Base-by-base conservation (phyloP, 129 eudicot genomes). In the Pittosporum tobira region DNA sequence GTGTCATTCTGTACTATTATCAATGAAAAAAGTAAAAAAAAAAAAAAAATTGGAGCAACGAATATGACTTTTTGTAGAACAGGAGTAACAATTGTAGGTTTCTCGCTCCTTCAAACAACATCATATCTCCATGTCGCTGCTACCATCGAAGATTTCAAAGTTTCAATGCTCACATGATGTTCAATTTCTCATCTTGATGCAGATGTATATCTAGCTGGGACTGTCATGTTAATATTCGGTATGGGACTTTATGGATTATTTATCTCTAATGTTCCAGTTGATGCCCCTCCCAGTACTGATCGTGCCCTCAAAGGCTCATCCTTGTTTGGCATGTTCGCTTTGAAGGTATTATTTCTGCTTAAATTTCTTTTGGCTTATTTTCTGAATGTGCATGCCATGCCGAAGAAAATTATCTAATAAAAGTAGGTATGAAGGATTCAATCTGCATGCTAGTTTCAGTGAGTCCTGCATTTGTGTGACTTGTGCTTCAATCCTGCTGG, bases 151-250 rank as follows among this genome's bases (percentile, higher is more conserved):
- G 45, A 30, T 61, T 49, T 51, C 18, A 47, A 47, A n/a, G n/a
- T 26, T 73, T 48, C 45, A 40, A 59, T 73, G n/a, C 47, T 42
- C n/a, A n/a, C n/a, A n/a, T 20, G 27, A 61, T 72, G 48, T 27
- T 37, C 19, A 63, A 56, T 40, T 59, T n/a, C 19, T 27, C 55
- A 14, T 23, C 61, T 11, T 29, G 6, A 18, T 77, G 66, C 96
- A 91, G 98, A 91, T 86, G 96, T 91, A 26, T 91, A 91, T 67
- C 98, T 91, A 44, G 98, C 96, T 54, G 98, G 95, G 48, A 91
- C 96, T 12, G 98, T 91, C 9, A 86, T 91, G 98, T 70, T 91
- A 31, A 86, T 91, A 55, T 91, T 91, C 69, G 98, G 85, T 0
- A 83, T 91, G 96, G 98, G 98, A 8, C 73, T 91, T 68, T 91